phyloP scores from a whole-genome alignment of 495 filamentous ascomycete genomes.

The Saxophila tyrrhenica region DNA sequence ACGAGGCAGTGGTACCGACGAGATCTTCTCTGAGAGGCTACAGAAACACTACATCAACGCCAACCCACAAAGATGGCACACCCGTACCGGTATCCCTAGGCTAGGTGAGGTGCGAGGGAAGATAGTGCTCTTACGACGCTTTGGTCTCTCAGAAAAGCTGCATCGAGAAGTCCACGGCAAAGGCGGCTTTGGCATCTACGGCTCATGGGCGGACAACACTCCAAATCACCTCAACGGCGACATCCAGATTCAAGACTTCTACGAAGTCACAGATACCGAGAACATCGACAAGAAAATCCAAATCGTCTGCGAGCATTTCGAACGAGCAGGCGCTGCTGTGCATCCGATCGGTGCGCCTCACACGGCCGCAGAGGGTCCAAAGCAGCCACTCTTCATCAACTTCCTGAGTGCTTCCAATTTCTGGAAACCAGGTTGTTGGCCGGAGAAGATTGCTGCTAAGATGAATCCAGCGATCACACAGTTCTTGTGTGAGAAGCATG shows the following conservation, averaged over 20 bases:
- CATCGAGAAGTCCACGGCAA: conserved; percentile 41
- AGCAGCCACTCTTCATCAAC: conserved; percentile 69
- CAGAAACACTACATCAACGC: conserved; percentile 59
- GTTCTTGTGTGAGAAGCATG: conserved; percentile 62
- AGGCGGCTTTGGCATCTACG: conserved; percentile 71
- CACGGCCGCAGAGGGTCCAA: conserved; percentile 17
- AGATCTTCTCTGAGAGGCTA: conserved; percentile 62
- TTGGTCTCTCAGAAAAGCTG: conserved; percentile 49
- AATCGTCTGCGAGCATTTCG: conserved; percentile 60
- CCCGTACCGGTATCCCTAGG: conserved; percentile 62
- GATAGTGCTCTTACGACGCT: conserved; percentile 76
- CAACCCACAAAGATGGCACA: conserved; percentile 61
- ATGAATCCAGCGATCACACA: conserved; percentile 81
- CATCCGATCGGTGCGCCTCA: conserved; percentile 73
- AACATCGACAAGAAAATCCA: conserved; percentile 74
- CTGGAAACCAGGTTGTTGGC: conserved; percentile 85
- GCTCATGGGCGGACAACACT: conserved; percentile 84
- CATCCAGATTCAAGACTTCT: conserved; percentile 89
- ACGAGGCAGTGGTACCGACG: conserved; percentile 64
- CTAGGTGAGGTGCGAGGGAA: conserved; percentile 74
- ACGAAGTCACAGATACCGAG: conserved; percentile 65
- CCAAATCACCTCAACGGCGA: conserved; percentile 60
- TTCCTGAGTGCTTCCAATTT: conserved; percentile 88
- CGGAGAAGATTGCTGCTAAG: conserved; percentile 56
- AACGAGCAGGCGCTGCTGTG: conserved; percentile 48